Evolutionary conservation across 331 rosid genomes (phyloP).

Genomic region (Rhamnella rubrinervis): DNA sequence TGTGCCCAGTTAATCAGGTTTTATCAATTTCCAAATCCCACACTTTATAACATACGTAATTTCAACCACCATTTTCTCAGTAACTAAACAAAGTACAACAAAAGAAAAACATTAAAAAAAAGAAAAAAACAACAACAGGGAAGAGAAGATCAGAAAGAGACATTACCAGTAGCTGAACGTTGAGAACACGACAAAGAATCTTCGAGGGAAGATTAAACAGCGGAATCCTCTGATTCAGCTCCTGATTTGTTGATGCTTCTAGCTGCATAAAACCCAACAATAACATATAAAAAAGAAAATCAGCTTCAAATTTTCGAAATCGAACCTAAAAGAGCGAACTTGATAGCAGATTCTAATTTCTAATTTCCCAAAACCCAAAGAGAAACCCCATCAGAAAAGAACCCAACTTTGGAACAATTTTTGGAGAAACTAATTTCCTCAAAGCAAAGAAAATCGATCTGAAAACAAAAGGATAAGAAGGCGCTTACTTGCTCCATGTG

Average conservation of each 20-base stretch:
- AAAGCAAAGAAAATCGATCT: constrained; percentile 28
- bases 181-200: constrained; percentile 64
- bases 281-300: constrained; percentile 23
- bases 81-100: constrained; percentile 12
- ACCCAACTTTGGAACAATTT: neutral
- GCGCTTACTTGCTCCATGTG: constrained; percentile 85
- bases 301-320: neutral
- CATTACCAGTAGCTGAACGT: constrained; percentile 63
- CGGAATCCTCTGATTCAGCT: constrained; percentile 67
- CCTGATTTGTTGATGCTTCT: constrained; percentile 83
- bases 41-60: neutral
- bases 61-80: constrained; percentile 16
- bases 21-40: neutral
- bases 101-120: neutral
- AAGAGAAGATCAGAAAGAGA: constrained; percentile 13
- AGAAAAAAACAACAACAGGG: neutral
- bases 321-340: constrained; percentile 6
- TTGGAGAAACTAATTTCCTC: neutral
- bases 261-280: constrained; percentile 36
- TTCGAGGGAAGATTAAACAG: constrained; percentile 64
- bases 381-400: neutral
- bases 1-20: constrained; percentile 2
- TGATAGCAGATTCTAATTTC: constrained; percentile 4
- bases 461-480: neutral
- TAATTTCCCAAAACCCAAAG: neutral